These are phyloP conservation scores for Myrmaecium sp. DNA, from an alignment of 2,329 filamentous ascomycete species.

Conservation along the genomic window DNA sequence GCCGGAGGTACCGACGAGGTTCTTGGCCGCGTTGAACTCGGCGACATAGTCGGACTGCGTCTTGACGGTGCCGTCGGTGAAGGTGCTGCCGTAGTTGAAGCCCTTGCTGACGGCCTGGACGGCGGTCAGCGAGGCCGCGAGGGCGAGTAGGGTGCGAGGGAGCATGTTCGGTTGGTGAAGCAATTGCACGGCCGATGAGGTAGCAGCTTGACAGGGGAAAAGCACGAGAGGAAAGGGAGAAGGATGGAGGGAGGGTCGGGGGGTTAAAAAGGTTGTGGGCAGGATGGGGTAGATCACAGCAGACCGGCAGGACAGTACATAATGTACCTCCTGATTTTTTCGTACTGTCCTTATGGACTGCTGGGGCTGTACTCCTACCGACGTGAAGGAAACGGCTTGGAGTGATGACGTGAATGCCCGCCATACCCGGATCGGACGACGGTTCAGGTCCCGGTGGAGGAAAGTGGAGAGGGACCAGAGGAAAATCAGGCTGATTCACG, in stretches of 20 bases:
- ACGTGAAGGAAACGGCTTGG: no score
- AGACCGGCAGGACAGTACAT: not conserved
- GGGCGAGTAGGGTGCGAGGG: constrained; percentile 3
- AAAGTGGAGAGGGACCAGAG: no score
- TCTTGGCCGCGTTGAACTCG: constrained; percentile 49
- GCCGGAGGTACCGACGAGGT: constrained; percentile 44
- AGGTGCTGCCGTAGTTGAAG: constrained; percentile 57
- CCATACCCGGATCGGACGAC: no score
- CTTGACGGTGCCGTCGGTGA: constrained; percentile 44
- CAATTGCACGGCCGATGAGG: no score
- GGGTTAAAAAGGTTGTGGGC: not conserved
- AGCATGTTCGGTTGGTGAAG: no score
- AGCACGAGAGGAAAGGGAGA: not conserved
- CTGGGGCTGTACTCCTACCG: no score
- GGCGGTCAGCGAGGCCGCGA: constrained; percentile 3
- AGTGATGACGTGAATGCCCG: no score
- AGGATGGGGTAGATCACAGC: not conserved
- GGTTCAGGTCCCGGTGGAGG: no score
- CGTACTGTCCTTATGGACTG: no score
- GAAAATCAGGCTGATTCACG: no score
- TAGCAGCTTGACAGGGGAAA: no score
- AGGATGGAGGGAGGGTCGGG: not conserved
- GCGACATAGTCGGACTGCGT: constrained; percentile 48
- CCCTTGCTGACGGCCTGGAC: constrained; percentile 34
- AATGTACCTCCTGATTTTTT: no score